Conservation (phyloP, 495 filamentous ascomycete genomes). For the Aspergillus steynii region DNA sequence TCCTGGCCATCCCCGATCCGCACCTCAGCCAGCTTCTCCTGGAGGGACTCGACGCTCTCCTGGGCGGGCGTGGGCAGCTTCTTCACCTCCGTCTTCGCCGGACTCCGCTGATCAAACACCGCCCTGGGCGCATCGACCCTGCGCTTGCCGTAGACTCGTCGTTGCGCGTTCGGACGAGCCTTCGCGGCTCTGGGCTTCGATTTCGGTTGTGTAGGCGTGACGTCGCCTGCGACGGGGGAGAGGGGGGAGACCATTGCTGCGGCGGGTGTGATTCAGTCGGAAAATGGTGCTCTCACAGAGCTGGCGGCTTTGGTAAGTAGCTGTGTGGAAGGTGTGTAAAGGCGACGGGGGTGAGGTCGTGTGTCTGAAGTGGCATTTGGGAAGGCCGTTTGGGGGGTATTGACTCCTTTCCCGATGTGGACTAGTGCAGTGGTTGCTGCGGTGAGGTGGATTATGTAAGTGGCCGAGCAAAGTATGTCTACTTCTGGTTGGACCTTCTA, state of each 20-base stretch:
- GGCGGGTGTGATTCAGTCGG: not conserved
- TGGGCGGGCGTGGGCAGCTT: constrained; percentile 8
- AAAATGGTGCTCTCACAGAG: too few species aligned
- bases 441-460: constrained; percentile 11
- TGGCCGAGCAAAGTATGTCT: not conserved
- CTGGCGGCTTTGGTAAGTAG: not conserved
- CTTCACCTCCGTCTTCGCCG: constrained; percentile 20
- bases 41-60: constrained; percentile 30
- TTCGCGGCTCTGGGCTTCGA: constrained; percentile 19
- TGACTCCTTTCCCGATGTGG: constrained; percentile 10
- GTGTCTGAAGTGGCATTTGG: not conserved
- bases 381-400: constrained; percentile 5
- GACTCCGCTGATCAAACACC: constrained; percentile 43
- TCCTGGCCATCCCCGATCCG: constrained; percentile 25
- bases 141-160: constrained; percentile 46
- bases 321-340: too few species aligned
- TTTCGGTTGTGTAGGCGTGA: constrained; percentile 16
- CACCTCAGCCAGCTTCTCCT: constrained; percentile 37
- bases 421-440: constrained; percentile 15
- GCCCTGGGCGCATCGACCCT: constrained; percentile 41
- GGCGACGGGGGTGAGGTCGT: too few species aligned
- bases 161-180: constrained; percentile 28
- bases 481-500: not conserved
- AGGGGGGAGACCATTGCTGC: constrained; percentile 12
- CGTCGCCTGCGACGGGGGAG: constrained; percentile 8